Base-by-base conservation (phyloP, 768 basidiomycete genomes). In the Hydnomerulius pinastri region DNA sequence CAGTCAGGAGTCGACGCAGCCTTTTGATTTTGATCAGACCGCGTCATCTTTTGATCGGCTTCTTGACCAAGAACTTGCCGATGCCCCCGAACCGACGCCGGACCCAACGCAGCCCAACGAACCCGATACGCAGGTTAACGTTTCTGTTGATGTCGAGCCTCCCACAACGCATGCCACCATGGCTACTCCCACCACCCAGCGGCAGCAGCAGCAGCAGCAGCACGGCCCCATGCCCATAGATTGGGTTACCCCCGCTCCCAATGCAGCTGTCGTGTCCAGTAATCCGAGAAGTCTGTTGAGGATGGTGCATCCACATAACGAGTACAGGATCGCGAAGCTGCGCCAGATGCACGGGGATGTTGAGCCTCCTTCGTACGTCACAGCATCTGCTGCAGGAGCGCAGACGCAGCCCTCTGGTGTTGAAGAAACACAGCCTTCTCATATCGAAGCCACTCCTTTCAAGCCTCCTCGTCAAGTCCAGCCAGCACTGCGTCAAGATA, bases 21-120 rank as follows among this genome's bases (percentile, higher is more conserved):
- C 62, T 4, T 72, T 69, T 55, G 60, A 71, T 50, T 75, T 74
- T 43, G 64, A 67, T 51, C 64, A 61, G 27, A 71, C 71, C 25
- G 67, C 73, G 21, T 77, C 76, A 2, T 76, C 71, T 18, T 74
- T 73, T 46, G 71, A 71, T 46, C 65, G 67, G 27, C 62, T 73
- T 50, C 61, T 75, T 28, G 68, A 67, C 57, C 74, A 66, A 48
- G 68, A 62, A 43, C 62, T 63, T 25, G 41, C 28, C 52, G 66
- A 50, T 32, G 50, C 50, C 46, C 56, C 58, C 23, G 64, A 60
- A 41, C 56, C 62, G 8, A 58, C 62, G 33, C 59, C 58, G 23
- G 61, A 56, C n/a, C 47, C 58, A 6, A 46, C 59, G 11, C 58
- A 57, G 13, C 27, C 47, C 29, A 40, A 35, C 17, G 43, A 47